Evolutionary conservation across 2,329 filamentous ascomycete genomes (phyloP), one percentile per base, ranked within the genome.

Genomic region (Sphaerostilbella broomeana): DNA sequence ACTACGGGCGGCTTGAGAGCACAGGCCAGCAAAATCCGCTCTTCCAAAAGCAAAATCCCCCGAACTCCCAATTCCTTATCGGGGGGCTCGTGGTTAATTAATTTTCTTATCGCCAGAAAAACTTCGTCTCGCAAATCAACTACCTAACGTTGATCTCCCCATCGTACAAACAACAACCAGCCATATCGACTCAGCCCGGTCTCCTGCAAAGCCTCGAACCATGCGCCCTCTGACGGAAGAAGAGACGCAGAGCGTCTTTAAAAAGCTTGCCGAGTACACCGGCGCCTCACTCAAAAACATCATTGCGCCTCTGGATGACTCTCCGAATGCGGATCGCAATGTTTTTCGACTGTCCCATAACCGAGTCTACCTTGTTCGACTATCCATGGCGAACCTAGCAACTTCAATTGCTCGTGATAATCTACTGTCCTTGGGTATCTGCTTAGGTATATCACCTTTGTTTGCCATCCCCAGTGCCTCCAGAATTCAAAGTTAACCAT

Each of bases 181-280:
- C 9, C 17, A 2, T 11, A 13, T 19, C 18, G n/a, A 20, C 18
- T 13, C 21, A n/a, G 17, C 21, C 19, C 10, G 17, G 27, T 18
- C 22, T 9, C n/a, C 16, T n/a, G 18, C 21, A 13, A 35, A 26
- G 8, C 17, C 38, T 24, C 25, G 38, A 10, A 76, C 54, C 32
- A 94, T 94, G 86, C 78, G 87, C 40, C 77, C 83, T 37, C 77
- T 95, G 50, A 92, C 87, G 41, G 87, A 87, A 62, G 64, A 70
- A 57, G 84, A 88, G 66, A 85, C 81, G 43, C 79, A 85, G 61
- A 85, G 84, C 2, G 79, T 95, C 54, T 94, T 95, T 64, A 77
- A 82, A 52, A 95, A 97, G 70, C 79, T 98, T 27, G 92, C 92
- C 43, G 86, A 88, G 63, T 98, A 97, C 70, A 92, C 86, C 17